These are phyloP conservation scores for Plectosphaerella plurivora DNA, from an alignment of 2,329 filamentous ascomycete species.

Conservation along the genomic window DNA sequence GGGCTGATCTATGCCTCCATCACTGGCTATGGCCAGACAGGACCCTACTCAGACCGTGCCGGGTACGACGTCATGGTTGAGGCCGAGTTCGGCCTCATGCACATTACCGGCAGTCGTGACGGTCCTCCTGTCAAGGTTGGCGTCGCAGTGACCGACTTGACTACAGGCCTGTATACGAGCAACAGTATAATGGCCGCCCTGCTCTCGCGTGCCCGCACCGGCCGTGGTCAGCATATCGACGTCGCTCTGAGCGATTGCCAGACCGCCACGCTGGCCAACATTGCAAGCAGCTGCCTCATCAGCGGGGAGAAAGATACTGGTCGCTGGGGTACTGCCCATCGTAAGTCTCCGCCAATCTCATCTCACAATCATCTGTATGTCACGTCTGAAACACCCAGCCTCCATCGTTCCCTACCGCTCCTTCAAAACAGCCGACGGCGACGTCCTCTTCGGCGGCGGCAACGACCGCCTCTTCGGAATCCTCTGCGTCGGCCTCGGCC, in stretches of 20 bases:
- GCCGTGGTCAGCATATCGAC: slow-evolving; percentile 87
- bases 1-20: slow-evolving; percentile 90
- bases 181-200: slow-evolving; percentile 95
- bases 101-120: slow-evolving; percentile 87
- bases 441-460: slow-evolving; percentile 66
- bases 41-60: slow-evolving; percentile 79
- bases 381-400: slow-evolving; percentile 43
- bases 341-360: slow-evolving; percentile 38
- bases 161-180: slow-evolving; percentile 89
- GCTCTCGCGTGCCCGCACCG: slow-evolving; percentile 67
- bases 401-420: slow-evolving; percentile 95
- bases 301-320: slow-evolving; percentile 84
- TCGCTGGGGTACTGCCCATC: slow-evolving; percentile 94
- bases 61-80: slow-evolving; percentile 99
- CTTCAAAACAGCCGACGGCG: slow-evolving; percentile 70
- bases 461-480: slow-evolving; percentile 67
- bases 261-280: slow-evolving; percentile 89
- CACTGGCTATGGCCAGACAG: slow-evolving; percentile 94
- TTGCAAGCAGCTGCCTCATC: slow-evolving; percentile 86
- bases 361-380: slow-evolving; percentile 5
- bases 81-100: slow-evolving; percentile 96
- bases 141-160: slow-evolving; percentile 93
- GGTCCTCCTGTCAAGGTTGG: slow-evolving; percentile 95
- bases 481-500: slow-evolving; percentile 55
- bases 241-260: slow-evolving; percentile 90